These are phyloP conservation scores for Cyclaneusma minus DNA, from an alignment of 2,329 filamentous ascomycete species.

Conservation along the genomic window DNA sequence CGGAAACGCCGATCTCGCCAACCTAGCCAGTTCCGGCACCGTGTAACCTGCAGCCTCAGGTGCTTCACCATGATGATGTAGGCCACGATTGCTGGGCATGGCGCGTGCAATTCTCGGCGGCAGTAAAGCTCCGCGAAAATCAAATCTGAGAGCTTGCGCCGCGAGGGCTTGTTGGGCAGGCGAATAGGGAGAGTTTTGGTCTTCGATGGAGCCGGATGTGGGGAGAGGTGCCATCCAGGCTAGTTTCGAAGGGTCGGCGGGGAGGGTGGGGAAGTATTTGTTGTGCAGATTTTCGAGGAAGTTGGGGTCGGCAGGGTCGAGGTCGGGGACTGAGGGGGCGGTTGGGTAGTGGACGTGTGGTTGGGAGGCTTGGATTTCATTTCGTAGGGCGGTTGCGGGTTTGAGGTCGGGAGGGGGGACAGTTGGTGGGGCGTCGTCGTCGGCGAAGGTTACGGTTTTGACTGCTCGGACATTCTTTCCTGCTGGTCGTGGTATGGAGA, in stretches of 20 bases:
- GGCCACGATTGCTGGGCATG: slow-evolving; percentile 61
- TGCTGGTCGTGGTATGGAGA: slow-evolving; percentile 10
- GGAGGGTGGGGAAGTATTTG: slow-evolving; percentile 85
- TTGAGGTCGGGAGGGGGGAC: slow-evolving; percentile 8
- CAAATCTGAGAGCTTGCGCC: slow-evolving; percentile 70
- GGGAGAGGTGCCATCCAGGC: slow-evolving; percentile 77
- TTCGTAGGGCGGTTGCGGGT: slow-evolving; percentile 19
- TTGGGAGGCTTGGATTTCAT: slow-evolving; percentile 41
- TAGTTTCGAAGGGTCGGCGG: slow-evolving; percentile 70
- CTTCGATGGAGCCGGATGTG: slow-evolving; percentile 45
- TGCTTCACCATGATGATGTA: slow-evolving; percentile 88
- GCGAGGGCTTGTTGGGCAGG: slow-evolving; percentile 58
- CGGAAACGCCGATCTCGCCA: slow-evolving; percentile 68
- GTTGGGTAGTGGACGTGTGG: slow-evolving; percentile 23
- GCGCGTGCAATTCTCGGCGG: slow-evolving; percentile 59
- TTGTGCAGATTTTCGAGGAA: slow-evolving; percentile 75
- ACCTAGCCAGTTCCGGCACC: slow-evolving; percentile 65
- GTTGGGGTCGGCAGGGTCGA: slow-evolving; percentile 69
- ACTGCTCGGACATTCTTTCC: slow-evolving; percentile 20
- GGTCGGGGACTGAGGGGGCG: slow-evolving; percentile 41
- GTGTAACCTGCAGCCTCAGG: slow-evolving; percentile 94
- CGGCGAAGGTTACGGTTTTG: slow-evolving; percentile 24
- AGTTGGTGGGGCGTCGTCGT: slow-evolving; percentile 27
- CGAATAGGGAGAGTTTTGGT: slow-evolving; percentile 65
- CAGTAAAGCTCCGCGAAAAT: slow-evolving; percentile 68